These are phyloP conservation scores for Xylaria sp. DNA, from an alignment of 2,329 filamentous ascomycete genomes.

Conservation along the genomic window DNA sequence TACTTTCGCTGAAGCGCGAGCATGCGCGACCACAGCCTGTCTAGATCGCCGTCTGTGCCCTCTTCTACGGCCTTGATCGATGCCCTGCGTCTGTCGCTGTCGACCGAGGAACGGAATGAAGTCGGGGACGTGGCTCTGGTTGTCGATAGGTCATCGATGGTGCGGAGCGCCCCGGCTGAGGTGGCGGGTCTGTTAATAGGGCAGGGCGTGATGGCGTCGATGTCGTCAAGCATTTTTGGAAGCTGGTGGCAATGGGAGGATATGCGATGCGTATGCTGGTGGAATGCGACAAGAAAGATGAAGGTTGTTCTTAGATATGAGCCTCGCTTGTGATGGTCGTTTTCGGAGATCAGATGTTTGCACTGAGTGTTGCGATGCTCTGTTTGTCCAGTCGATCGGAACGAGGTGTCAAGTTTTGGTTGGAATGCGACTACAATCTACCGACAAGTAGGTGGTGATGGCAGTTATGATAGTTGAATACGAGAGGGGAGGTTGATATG, in stretches of 20 bases:
- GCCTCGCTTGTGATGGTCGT: neutral
- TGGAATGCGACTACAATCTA: neutral
- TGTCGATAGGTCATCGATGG: conserved; percentile 8
- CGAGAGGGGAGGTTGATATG: neutral
- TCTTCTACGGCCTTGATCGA: conserved; percentile 31
- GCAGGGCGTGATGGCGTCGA: conserved; percentile 34
- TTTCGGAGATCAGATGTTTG: neutral
- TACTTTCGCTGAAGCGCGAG: conserved; percentile 43
- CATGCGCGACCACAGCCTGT: conserved; percentile 45
- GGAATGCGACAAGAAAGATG: neutral
- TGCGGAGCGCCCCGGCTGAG: neutral
- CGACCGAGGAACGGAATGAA: conserved; percentile 14
- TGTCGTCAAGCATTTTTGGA: conserved; percentile 25
- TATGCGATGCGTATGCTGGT: neutral
- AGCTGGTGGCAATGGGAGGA: neutral
- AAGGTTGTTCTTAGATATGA: neutral
- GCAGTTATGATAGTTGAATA: neutral
- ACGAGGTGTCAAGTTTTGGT: neutral
- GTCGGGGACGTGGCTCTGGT: too few species aligned
- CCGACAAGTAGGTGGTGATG: neutral
- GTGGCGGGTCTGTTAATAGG: conserved; percentile 17
- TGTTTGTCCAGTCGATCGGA: neutral
- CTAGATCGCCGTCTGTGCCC: conserved; percentile 37
- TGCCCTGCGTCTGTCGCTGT: conserved; percentile 21
- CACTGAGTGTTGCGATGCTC: neutral